These are phyloP conservation scores for Paecilomyces niveus DNA, from an alignment of 2,329 filamentous ascomycete species.

Conservation along the genomic window DNA sequence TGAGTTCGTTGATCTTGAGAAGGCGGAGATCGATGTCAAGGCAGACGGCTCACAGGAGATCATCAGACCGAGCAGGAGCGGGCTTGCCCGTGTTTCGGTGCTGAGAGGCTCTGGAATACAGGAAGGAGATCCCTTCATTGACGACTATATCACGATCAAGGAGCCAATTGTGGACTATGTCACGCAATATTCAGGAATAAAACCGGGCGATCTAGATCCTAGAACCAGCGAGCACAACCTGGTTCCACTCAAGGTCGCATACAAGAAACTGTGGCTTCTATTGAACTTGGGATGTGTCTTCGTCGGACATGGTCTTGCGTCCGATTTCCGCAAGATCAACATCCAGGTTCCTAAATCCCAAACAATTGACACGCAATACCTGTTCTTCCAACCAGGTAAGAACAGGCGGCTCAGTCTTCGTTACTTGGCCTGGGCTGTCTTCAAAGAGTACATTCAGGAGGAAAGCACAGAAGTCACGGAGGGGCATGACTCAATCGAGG, in stretches of 20 bases:
- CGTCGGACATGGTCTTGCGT: conserved; percentile 84
- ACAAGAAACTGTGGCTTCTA: conserved; percentile 97
- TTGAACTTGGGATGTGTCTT: conserved; percentile 92
- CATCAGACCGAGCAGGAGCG: conserved; percentile 82
- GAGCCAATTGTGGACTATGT: conserved; percentile 93
- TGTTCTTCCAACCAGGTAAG: conserved; percentile 76
- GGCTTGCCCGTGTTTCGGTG: conserved; percentile 87
- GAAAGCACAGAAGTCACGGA: conserved; percentile 49
- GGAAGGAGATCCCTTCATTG: conserved; percentile 84
- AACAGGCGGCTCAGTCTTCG: conserved; percentile 83
- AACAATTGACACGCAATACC: conserved; percentile 87
- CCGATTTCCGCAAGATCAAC: conserved; percentile 97
- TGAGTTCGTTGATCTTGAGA: conserved; percentile 88
- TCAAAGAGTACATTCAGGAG: conserved; percentile 90
- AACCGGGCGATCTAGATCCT: conserved; percentile 74
- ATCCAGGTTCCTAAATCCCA: conserved; percentile 88
- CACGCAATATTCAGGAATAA: conserved; percentile 89
- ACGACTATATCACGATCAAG: conserved; percentile 90
- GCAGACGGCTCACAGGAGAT: conserved; percentile 89
- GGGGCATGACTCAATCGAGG: conserved; percentile 86
- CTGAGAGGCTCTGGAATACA: conserved; percentile 69
- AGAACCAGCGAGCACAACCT: conserved; percentile 73
- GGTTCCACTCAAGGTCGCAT: conserved; percentile 80
- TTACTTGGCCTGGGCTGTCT: conserved; percentile 82
- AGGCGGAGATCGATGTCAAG: conserved; percentile 93